Conservation (phyloP, 176 grass and related monocot genomes). For the Bolboschoenus planiculmis region DNA sequence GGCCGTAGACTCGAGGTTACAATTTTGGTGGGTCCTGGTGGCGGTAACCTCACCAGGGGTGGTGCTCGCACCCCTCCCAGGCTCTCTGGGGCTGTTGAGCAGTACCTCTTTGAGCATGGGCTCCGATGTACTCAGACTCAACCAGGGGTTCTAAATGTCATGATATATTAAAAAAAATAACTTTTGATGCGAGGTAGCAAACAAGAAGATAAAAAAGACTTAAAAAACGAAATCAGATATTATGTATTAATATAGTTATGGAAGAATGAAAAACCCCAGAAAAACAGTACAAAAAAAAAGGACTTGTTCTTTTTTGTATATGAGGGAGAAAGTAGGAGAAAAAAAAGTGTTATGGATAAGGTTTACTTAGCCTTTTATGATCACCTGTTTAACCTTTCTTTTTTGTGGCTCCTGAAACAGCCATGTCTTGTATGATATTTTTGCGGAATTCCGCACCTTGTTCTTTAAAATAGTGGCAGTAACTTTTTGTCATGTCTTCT, state of each 20-base stretch:
- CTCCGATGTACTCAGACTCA: constrained; percentile 50
- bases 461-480: constrained; percentile 31
- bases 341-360: constrained; percentile 39
- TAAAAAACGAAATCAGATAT: background rate
- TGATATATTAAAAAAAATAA: constrained; percentile 42
- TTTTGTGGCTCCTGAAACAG: constrained; percentile 21
- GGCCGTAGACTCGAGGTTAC: constrained; percentile 49
- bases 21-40: constrained; percentile 42
- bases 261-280: constrained; percentile 13
- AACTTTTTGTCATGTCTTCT: constrained; percentile 15
- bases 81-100: constrained; percentile 54
- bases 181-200: constrained; percentile 17
- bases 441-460: constrained; percentile 53
- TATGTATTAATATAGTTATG: constrained; percentile 24
- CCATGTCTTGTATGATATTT: constrained; percentile 58
- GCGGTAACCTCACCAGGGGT: constrained; percentile 9
- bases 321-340: constrained; percentile 56
- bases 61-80: constrained; percentile 39
- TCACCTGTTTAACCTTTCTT: constrained; percentile 44
- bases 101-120: constrained; percentile 71
- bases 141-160: constrained; percentile 62
- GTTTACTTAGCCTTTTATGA: constrained; percentile 36
- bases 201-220: background rate
- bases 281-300: constrained; percentile 9
- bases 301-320: constrained; percentile 67